These are phyloP conservation scores for Claviceps quebecensis DNA, from an alignment of 2,329 filamentous ascomycete genomes.

Conservation along the genomic window DNA sequence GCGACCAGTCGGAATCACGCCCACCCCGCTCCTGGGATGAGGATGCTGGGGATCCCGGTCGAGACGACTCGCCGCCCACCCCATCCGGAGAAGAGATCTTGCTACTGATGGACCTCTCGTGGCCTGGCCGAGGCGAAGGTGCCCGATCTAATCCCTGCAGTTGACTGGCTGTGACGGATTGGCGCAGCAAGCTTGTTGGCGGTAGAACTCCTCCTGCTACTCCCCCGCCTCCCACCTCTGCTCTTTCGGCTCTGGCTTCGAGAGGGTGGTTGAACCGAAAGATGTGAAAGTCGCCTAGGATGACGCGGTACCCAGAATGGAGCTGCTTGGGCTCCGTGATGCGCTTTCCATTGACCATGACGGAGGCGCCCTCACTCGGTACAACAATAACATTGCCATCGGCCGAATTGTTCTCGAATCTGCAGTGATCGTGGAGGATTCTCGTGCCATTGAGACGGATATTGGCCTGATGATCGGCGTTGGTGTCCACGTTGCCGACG, in stretches of 20 bases:
- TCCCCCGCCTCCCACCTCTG: slow-evolving; percentile 49
- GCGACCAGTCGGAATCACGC: slow-evolving; percentile 86
- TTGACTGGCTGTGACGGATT: slow-evolving; percentile 56
- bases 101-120: slow-evolving; percentile 75
- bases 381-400: slow-evolving; percentile 89
- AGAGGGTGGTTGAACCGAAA: slow-evolving; percentile 97
- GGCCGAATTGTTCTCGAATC: slow-evolving; percentile 63
- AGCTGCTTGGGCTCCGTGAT: slow-evolving; percentile 76
- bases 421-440: slow-evolving; percentile 85
- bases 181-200: slow-evolving; percentile 51
- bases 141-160: slow-evolving; percentile 42
- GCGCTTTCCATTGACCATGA: slow-evolving; percentile 94
- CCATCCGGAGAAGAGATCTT: slow-evolving; percentile 52
- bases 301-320: slow-evolving; percentile 86
- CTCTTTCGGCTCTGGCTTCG: slow-evolving; percentile 84
- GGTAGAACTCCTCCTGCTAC: slow-evolving; percentile 20
- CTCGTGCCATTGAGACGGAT: slow-evolving; percentile 89
- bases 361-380: slow-evolving; percentile 78
- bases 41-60: slow-evolving; percentile 67
- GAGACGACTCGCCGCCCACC: slow-evolving; percentile 52
- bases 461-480: slow-evolving; percentile 60
- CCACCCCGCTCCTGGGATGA: slow-evolving; percentile 49
- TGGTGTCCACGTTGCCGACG: slow-evolving; percentile 85
- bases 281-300: slow-evolving; percentile 95
- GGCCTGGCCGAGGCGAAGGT: slow-evolving; percentile 38